Percentiles rank a stretch among this genome's conserved stretches.
Conservation (phyloP, 2,329 filamentous ascomycete species). For the Simplicillium sp. region DNA sequence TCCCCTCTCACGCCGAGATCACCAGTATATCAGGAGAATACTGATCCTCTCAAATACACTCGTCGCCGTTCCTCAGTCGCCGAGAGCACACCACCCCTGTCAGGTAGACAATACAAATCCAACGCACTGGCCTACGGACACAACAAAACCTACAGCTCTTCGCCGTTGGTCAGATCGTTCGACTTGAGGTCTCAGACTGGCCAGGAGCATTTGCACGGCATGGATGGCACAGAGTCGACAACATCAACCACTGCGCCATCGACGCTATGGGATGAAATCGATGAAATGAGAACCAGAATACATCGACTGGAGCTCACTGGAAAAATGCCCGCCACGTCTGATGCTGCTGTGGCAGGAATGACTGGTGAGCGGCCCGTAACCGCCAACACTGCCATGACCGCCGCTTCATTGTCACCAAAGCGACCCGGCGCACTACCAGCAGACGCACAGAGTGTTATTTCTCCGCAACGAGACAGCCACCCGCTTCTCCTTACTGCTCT, state of each 20-base stretch:
- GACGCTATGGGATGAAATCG: constrained; percentile 95
- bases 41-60: constrained; percentile 18
- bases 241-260: constrained; percentile 82
- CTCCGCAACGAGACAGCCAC: constrained; percentile 50
- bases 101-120: constrained; percentile 34
- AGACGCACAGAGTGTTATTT: constrained; percentile 30
- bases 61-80: constrained; percentile 35
- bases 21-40: constrained; percentile 33
- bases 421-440: constrained; percentile 27
- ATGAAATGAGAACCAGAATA: constrained; percentile 90
- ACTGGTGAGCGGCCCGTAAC: constrained; percentile 79
- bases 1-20: constrained; percentile 41
- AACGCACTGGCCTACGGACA: constrained; percentile 13
- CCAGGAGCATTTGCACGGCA: constrained; percentile 24
- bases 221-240: constrained; percentile 74
- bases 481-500: constrained; percentile 75
- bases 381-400: constrained; percentile 84
- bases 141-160: constrained; percentile 42
- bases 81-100: constrained; percentile 29
- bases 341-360: constrained; percentile 64
- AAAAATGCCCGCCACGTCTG: constrained; percentile 75
- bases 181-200: constrained; percentile 20
- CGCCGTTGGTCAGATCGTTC: constrained; percentile 41
- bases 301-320: constrained; percentile 82
- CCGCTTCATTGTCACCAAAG: constrained; percentile 82